Base-by-base conservation (phyloP, 129 eudicot genomes). In the Flaveria linearis region DNA sequence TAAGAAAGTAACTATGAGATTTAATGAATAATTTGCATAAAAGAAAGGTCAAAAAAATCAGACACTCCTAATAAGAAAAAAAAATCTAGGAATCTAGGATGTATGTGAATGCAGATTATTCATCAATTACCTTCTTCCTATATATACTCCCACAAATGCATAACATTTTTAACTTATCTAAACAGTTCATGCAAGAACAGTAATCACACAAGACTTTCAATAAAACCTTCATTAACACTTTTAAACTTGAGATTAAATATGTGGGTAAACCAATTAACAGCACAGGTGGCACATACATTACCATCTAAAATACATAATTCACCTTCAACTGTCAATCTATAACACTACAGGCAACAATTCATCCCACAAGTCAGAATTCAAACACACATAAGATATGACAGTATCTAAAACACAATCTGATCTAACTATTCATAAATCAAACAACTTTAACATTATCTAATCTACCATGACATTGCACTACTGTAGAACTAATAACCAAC, bases 381-480 rank as follows among this genome's bases (percentile, higher is more conserved):
- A 45, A 15, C 12, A 45, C 17, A 14, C 3, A 16, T n/a, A 74
- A 25, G 61, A 16, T 25, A 61, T 2, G 28, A 51, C 49, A 8
- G 62, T 26, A 16, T 2, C 0, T 14, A 69, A 36, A 39, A 22
- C 42, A 58, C 6, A 0, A 4, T 30, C 36, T 30, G 36, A 3
- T 30, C 62, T 62, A 23, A 46, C 47, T 62, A 46, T 49, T 51
- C 23, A 50, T 15, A 25, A 68, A 68, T 77, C 75, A 56, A 56
- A 55, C 56, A 18, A 26, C 17, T 17, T 42, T 9, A 28, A 22
- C 7, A 7, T 2, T 28, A 49, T 4, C 63, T 63, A 23, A 47
- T 20, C 7, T 30, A 49, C 43, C 57, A 60, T 15, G 72, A 33
- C 71, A 76, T 5, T 76, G 26, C 63, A 62, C 30, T 61, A 76